Base-by-base conservation (phyloP, 108 stramenopile species). In the Seminavis robusta region DNA sequence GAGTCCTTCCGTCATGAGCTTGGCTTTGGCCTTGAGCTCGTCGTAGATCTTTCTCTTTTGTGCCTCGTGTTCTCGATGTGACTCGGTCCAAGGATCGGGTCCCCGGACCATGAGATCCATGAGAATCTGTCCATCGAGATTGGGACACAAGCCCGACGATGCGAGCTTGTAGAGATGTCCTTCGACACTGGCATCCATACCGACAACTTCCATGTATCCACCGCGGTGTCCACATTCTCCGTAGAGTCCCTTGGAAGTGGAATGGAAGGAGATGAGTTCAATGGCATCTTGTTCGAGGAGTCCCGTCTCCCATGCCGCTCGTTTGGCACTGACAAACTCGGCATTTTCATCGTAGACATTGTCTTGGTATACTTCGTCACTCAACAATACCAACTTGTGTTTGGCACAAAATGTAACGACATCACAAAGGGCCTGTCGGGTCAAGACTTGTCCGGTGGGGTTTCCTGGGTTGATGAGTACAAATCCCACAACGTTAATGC, bases 401-500 rank as follows among this genome's bases (percentile, higher is more conserved):
- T 81, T 73, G 11, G 49, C 43, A 36, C 90, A 91, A 54, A 95
- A 95, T 21, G 86, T 76, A 49, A 97, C 74, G 33, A 81, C 82
- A 49, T 88, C 83, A 40, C 76, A 73, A n/a, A n/a, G n/a, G n/a
- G n/a, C n/a, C n/a, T n/a, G n/a, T 45, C 81, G 73, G 16, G 71
- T 56, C 45, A 96, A 63, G 17, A 87, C 76, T 58, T 94, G 82
- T 4, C 97, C 95, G 1, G 97, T 95, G n/a, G 97, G 97, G 55
- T 97, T 97, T 24, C 97, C 97, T 0, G 97, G 97, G 66, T 97
- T 97, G 58, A 97, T 97, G 30, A 97, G 66, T 0, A 87, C 94
- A 5, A 97, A 47, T 0, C 91, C 94, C 41, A 63, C 67, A 1
- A 86, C 69, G n/a, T 83, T 71, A 30, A 94, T 78, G 32, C 76